Percentiles rank a stretch among this genome's conserved stretches.
Evolutionary conservation across 306 rosid species (phyloP).

Genomic region (Medicago ruthenica): DNA sequence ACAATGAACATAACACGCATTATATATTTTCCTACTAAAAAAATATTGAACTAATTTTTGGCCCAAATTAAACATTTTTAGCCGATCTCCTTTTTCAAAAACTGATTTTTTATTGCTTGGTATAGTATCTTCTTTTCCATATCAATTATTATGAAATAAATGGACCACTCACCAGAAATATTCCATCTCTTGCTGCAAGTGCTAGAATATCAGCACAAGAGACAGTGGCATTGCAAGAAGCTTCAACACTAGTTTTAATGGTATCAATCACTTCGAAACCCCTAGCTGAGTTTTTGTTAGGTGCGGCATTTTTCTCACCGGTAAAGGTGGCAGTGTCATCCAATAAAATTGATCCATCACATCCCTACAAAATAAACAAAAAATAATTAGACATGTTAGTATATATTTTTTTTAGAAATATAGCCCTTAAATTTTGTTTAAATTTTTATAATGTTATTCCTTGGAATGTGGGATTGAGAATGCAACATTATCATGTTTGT

Average conservation of each 20-base stretch:
- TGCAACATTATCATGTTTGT: too few species aligned
- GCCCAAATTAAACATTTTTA: too few species aligned
- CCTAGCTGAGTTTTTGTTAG: conserved; percentile 63
- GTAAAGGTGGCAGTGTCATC: conserved; percentile 66
- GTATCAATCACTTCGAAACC: conserved; percentile 79
- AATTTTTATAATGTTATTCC: too few species aligned
- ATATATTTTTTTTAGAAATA: not conserved
- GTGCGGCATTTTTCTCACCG: conserved; percentile 75
- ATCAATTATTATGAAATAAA: too few species aligned
- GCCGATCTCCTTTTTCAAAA: too few species aligned
- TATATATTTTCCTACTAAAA: too few species aligned
- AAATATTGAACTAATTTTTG: too few species aligned
- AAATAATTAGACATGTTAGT: not conserved
- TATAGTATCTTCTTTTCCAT: too few species aligned
- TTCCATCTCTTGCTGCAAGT: conserved; percentile 78
- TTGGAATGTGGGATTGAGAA: not conserved
- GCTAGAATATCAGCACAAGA: conserved; percentile 92
- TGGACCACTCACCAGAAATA: conserved; percentile 49
- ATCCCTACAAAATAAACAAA: conserved; percentile 56
- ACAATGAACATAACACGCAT: too few species aligned
- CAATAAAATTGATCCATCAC: conserved; percentile 71
- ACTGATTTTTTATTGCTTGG: too few species aligned
- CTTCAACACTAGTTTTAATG: conserved; percentile 71
- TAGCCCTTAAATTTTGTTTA: too few species aligned
- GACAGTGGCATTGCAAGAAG: conserved; percentile 68